Base-by-base conservation (phyloP, 202 grass and related monocot species). In the Tripidium arundinaceum region DNA sequence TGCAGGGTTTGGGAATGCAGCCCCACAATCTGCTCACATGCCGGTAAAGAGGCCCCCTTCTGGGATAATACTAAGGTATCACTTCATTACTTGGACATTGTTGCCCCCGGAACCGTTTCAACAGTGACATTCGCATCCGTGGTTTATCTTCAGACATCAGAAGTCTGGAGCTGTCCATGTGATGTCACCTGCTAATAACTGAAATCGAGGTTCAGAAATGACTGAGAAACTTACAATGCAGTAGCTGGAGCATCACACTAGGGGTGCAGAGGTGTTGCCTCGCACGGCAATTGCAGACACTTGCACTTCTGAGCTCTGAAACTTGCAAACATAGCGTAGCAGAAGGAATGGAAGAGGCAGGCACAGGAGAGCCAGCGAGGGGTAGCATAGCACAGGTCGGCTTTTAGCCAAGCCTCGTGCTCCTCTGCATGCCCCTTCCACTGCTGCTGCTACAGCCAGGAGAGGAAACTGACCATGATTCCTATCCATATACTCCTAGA, bases 351-450 rank as follows among this genome's bases (percentile, higher is more conserved):
- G 93, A 91, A 78, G 86, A 84, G 86, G 86, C 41, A 97, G 68
- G 86, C 93, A 97, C 75, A 93, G 86, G 93, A 93, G 79, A 34
- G 18, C 39, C 39, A 14, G 61, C 49, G 57, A 71, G 68, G 7
- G 46, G 49, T n/a, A n/a, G n/a, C n/a, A n/a, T n/a, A n/a, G n/a
- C n/a, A n/a, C n/a, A n/a, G n/a, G n/a, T n/a, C n/a, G n/a, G n/a
- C n/a, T n/a, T n/a, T n/a, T 27, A 80, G 60, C 41, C 34, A 55
- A 15, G 50, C 4, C 63, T 43, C 75, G 34, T 70, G 77, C 90
- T 97, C 93, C 93, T 97, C 90, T 97, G 93, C 93, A 93, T 97
- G 90, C 90, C 93, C 93, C 93, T 97, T 97, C 93, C 93, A 97
- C 77, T 75, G 68, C 83, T 89, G 65, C 88, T 84, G 74, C 67